Conservation (phyloP, 106 monocot species). For the Hemerocallis citrina region DNA sequence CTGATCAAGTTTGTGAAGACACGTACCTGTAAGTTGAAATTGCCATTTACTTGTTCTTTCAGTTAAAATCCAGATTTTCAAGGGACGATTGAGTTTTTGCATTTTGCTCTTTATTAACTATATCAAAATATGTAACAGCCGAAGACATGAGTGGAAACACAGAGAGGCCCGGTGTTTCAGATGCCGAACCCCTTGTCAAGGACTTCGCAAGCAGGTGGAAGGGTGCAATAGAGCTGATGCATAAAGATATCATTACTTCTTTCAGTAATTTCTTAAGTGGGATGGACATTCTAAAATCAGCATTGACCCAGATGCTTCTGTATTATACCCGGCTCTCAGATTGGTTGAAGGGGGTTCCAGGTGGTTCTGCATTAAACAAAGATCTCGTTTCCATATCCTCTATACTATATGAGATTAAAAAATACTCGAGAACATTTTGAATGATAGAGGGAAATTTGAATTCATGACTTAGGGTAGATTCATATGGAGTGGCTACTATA, state of each 20-base stretch:
- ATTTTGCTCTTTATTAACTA: not conserved
- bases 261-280: slow-evolving; percentile 97
- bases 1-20: slow-evolving; percentile 90
- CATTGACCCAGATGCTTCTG: slow-evolving; percentile 80
- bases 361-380: slow-evolving; percentile 80
- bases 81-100: not conserved
- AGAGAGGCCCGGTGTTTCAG: slow-evolving; percentile 44
- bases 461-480: no score
- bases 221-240: slow-evolving; percentile 89
- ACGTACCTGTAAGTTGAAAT: slow-evolving; percentile 54
- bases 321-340: slow-evolving; percentile 90
- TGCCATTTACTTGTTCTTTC: not conserved
- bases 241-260: slow-evolving; percentile 95
- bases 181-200: slow-evolving; percentile 71
- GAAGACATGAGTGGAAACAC: slow-evolving; percentile 42
- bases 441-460: no score
- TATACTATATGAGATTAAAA: slow-evolving; percentile 83
- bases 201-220: slow-evolving; percentile 89
- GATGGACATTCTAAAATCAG: slow-evolving; percentile 91
- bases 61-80: not conserved
- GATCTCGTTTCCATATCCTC: slow-evolving; percentile 92
- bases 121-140: slow-evolving; percentile 47
- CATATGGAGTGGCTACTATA: no score
- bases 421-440: slow-evolving; percentile 91
- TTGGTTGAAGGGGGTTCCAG: slow-evolving; percentile 61